Evolutionary conservation across 331 rosid species (phyloP).

Genomic region (Erythrophleum ivorense): DNA sequence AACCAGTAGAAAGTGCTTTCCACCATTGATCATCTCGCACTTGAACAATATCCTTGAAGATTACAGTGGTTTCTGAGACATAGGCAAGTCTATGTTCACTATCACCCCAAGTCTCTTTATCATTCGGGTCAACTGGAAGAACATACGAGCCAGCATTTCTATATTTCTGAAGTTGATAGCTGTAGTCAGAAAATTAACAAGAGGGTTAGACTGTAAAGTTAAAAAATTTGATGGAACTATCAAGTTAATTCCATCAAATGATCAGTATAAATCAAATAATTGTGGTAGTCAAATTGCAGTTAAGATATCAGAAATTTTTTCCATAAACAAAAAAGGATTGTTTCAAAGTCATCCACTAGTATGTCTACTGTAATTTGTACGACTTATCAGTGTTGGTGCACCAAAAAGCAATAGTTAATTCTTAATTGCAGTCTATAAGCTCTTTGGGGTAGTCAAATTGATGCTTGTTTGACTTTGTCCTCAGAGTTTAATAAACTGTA

Average conservation of each 20-base stretch:
- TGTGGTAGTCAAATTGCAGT: conserved; percentile 9
- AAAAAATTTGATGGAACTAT: not conserved
- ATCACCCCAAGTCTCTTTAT: conserved; percentile 88
- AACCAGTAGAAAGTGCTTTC: conserved; percentile 91
- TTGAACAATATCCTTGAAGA: conserved; percentile 88
- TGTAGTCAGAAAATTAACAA: conserved; percentile 37
- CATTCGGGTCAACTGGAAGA: conserved; percentile 82
- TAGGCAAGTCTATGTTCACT: conserved; percentile 98
- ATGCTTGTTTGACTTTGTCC: conserved; percentile 44
- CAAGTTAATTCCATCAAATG: not conserved
- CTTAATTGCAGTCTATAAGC: conserved; percentile 16
- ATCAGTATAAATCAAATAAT: not conserved
- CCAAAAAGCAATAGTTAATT: conserved; percentile 38
- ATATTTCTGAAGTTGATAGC: conserved; percentile 93
- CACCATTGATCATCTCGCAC: conserved; percentile 99
- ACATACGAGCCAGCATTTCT: conserved; percentile 93
- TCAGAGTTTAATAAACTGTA: conserved; percentile 28
- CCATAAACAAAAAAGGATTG: not conserved
- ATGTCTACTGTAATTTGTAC: not conserved
- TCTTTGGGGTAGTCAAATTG: conserved; percentile 29
- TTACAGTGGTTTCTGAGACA: conserved; percentile 96
- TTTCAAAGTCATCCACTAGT: not conserved
- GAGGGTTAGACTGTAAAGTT: not conserved
- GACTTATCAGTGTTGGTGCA: conserved; percentile 37
- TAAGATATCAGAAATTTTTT: not conserved